Evolutionary conservation across 2,329 filamentous ascomycete genomes (phyloP).

Genomic region (Boeremia lycopersici): DNA sequence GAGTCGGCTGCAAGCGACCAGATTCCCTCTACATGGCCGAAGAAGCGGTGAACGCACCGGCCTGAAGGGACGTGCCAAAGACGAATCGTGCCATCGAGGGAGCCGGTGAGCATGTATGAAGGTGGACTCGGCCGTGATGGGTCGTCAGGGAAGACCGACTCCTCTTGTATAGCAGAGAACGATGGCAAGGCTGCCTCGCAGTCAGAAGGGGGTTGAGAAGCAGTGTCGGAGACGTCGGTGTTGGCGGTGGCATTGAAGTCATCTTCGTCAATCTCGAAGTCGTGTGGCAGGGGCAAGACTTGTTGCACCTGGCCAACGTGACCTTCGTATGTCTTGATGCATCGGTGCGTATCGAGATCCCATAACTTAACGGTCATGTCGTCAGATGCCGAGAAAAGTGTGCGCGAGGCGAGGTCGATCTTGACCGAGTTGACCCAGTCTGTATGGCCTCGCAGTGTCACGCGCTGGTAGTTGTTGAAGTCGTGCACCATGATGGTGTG

Average conservation of each 20-base stretch:
- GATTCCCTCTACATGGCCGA: conserved; percentile 94
- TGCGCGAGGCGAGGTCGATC: conserved; percentile 80
- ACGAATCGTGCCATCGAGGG: conserved; percentile 87
- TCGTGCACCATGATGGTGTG: conserved; percentile 92
- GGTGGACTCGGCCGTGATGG: conserved; percentile 74
- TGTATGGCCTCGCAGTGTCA: conserved; percentile 78
- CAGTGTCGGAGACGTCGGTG: conserved; percentile 53
- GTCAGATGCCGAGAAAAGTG: conserved; percentile 90
- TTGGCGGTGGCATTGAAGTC: conserved; percentile 62
- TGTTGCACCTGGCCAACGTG: conserved; percentile 97
- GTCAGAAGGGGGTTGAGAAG: conserved; percentile 38
- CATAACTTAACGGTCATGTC: conserved; percentile 90
- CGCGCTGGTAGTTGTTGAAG: conserved; percentile 81
- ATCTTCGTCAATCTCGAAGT: conserved; percentile 86
- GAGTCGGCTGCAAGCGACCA: conserved; percentile 93
- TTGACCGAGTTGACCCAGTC: conserved; percentile 98
- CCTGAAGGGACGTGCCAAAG: conserved; percentile 89
- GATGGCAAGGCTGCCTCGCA: conserved; percentile 10
- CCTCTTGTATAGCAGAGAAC: conserved; percentile 20
- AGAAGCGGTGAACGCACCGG: conserved; percentile 87
- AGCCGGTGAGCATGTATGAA: conserved; percentile 90
- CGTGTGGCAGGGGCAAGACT: conserved; percentile 79
- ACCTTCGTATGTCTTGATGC: conserved; percentile 78
- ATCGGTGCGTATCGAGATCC: conserved; percentile 85
- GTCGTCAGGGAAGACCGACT: conserved; percentile 64